Conservation (phyloP, 306 rosid species). For the Vigna radiata region DNA sequence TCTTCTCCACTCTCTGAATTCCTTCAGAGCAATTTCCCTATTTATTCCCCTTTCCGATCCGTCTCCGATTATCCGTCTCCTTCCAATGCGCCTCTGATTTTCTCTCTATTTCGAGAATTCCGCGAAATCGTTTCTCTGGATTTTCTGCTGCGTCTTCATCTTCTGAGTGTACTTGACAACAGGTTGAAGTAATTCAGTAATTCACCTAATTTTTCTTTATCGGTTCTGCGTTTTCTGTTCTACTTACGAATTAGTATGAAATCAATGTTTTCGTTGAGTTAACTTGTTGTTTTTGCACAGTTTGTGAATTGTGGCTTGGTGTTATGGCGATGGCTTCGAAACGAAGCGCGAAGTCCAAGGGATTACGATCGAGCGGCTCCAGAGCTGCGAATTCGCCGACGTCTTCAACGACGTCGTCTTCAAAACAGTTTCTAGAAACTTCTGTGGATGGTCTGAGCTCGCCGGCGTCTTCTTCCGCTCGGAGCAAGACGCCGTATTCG, state of each 20-base stretch:
- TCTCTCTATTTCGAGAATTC: neutral
- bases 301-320: neutral
- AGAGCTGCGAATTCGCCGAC: conserved; percentile 17
- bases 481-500: conserved; percentile 8
- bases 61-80: neutral
- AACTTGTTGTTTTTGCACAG: neutral
- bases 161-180: neutral
- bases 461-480: conserved; percentile 19
- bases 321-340: conserved; percentile 5
- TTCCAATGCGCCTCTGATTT: conserved; percentile 2
- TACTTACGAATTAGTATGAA: neutral
- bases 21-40: neutral
- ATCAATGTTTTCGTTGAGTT: neutral
- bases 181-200: neutral
- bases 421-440: conserved; percentile 19
- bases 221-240: neutral
- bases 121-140: neutral
- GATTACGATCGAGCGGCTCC: neutral
- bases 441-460: conserved; percentile 25
- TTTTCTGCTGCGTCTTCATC: neutral
- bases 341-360: conserved; percentile 4
- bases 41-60: neutral
- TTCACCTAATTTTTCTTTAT: neutral
- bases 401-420: conserved; percentile 25
- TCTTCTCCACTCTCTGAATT: neutral